phyloP scores from a whole-genome alignment of 1,284 basidiomycete species.

The Leucoagaricus sp. region DNA sequence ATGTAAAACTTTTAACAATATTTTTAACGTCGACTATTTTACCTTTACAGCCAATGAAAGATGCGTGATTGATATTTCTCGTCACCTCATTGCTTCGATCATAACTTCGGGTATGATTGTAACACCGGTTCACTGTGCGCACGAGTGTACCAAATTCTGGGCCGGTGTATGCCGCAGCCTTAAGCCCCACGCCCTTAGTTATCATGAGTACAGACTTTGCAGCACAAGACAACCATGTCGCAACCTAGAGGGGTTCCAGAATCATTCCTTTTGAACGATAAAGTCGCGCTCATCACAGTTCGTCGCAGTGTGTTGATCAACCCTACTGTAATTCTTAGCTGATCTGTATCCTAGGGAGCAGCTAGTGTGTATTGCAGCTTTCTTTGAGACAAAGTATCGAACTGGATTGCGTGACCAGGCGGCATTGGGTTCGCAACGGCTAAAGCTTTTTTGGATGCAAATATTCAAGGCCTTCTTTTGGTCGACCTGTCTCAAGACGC shows the following conservation, averaged over 20 bases:
- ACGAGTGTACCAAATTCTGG: too few relatives aligned
- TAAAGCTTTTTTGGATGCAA: conserved; percentile 15
- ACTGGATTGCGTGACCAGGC: not conserved
- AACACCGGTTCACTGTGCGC: too few relatives aligned
- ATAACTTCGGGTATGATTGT: too few relatives aligned
- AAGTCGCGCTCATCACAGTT: conserved; percentile 12
- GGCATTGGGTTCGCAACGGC: conserved; percentile 21
- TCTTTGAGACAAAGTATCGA: not conserved
- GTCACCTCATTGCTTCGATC: too few relatives aligned
- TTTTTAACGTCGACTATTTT: too few relatives aligned
- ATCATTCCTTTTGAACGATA: conserved; percentile 4
- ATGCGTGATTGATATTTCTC: too few relatives aligned
- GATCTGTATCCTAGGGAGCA: not conserved
- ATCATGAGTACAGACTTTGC: not conserved
- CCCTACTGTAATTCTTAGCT: not conserved
- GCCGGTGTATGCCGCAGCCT: too few relatives aligned
- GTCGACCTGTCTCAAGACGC: conserved; percentile 13
- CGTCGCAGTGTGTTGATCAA: not conserved
- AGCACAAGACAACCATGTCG: too few relatives aligned
- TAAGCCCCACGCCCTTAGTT: too few relatives aligned
- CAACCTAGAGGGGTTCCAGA: too few relatives aligned
- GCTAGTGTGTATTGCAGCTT: conserved; percentile 1
- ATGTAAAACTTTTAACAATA: too few relatives aligned
- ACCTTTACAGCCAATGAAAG: too few relatives aligned
- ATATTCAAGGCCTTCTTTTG: conserved; percentile 15